These are phyloP conservation scores for Solanum neorickii DNA, from an alignment of 257 asterid genomes.

Conservation along the genomic window DNA sequence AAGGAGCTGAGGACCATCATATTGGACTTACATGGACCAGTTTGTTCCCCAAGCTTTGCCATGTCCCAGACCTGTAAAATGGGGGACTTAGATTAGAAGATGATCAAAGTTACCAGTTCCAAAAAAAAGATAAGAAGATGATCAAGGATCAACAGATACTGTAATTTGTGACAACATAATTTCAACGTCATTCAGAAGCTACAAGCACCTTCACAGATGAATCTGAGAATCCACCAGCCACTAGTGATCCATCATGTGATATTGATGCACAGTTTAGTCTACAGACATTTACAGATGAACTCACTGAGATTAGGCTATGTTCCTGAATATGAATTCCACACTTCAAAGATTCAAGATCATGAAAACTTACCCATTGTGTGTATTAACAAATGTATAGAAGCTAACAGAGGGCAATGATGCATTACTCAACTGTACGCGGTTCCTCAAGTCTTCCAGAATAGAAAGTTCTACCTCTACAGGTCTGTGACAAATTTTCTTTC, in stretches of 20 bases:
- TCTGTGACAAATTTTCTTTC: constrained; percentile 26
- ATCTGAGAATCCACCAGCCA: constrained; percentile 98
- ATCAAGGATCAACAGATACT: neutral
- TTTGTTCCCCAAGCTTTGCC: constrained; percentile 90
- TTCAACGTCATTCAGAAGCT: constrained; percentile 3
- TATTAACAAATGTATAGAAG: constrained; percentile 88
- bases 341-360: neutral
- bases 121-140: neutral
- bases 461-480: constrained; percentile 83
- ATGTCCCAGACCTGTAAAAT: constrained; percentile 90
- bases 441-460: constrained; percentile 89
- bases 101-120: too few species aligned
- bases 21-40: constrained; percentile 43
- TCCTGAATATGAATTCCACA: neutral
- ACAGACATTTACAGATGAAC: constrained; percentile 8
- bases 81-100: constrained; percentile 12
- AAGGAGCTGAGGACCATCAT: neutral
- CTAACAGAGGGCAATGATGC: constrained; percentile 77
- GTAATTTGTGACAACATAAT: neutral
- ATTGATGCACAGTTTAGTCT: constrained; percentile 90
- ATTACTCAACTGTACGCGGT: constrained; percentile 85
- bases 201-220: constrained; percentile 75
- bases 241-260: constrained; percentile 89
- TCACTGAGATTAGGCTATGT: neutral
- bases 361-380: constrained; percentile 65